These are phyloP conservation scores for Tricholoma matsutake DNA, from an alignment of 768 basidiomycete genomes.

Conservation along the genomic window DNA sequence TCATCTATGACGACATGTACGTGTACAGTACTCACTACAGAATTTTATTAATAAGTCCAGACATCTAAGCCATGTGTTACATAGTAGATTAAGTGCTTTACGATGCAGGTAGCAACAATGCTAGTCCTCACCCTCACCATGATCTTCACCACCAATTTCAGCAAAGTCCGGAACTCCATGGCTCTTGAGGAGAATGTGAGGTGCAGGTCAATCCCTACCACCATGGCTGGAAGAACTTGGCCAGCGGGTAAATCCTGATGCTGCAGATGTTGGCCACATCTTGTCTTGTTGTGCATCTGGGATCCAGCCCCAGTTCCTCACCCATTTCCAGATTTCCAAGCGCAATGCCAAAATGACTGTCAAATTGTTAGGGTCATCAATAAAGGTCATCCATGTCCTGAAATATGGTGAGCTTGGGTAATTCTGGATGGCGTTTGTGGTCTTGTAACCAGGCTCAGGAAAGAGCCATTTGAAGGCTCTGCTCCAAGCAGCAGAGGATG, in stretches of 20 bases:
- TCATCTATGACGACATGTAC: too few relatives aligned
- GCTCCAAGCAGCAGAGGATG: background rate
- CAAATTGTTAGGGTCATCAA: background rate
- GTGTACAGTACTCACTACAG: too few relatives aligned
- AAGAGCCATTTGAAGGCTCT: background rate
- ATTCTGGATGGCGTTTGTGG: background rate
- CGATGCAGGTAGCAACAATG: too few relatives aligned
- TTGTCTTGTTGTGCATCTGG: background rate
- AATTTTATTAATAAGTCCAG: too few relatives aligned
- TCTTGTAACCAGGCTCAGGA: too few relatives aligned
- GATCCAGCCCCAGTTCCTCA: background rate
- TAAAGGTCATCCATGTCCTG: background rate
- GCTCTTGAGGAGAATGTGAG: background rate
- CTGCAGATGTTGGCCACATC: too few relatives aligned
- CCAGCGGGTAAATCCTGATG: background rate
- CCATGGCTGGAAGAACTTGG: background rate
- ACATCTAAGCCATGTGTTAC: too few relatives aligned
- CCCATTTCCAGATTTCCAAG: background rate
- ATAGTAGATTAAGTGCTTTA: too few relatives aligned
- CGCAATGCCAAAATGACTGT: background rate
- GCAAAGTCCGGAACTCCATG: background rate
- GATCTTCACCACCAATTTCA: background rate
- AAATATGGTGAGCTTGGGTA: background rate
- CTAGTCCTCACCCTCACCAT: background rate
- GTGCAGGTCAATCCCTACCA: background rate